Evolutionary conservation across 2,329 filamentous ascomycete genomes (phyloP), one percentile per base, ranked within the genome.

Genomic region (Diplodia sapinea): DNA sequence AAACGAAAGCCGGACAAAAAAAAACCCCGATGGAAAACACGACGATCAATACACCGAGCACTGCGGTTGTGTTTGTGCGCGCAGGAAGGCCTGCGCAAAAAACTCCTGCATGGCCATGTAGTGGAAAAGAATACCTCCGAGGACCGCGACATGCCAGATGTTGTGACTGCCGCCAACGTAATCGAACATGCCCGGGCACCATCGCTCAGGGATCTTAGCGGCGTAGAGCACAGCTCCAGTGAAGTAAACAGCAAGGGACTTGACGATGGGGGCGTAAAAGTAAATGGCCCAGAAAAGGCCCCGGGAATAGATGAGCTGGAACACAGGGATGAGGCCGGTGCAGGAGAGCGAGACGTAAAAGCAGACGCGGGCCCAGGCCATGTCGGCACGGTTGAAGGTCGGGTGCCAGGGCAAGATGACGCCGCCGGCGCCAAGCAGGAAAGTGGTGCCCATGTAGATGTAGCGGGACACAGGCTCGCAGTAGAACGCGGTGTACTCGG

Each of bases 401-500:
- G 95, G 95, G 79, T 97, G 92, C 95, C 95, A 99, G 1, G 95
- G 94, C 47, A 99, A 85, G 70, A 97, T 91, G 70, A 96, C 92
- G 67, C 95, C 95, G 49, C 89, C 91, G 67, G 96, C 81, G 57
- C 95, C 95, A 31, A 99, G 87, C 15, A 89, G 77, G 68, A 91
- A 90, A 2, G 95, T 98, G 61, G 91, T 83, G 51, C 86, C 79
- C 83, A 99, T 95, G 80, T 98, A 99, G 13, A 87, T 84, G 86
- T 91, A 95, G 66, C 94, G 90, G 72, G 91, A 94, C 56, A 91
- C 74, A 3, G 95, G 94, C 75, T 99, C 95, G 82, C 95, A 97
- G 83, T 99, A 99, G 80, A 99, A 99, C 29, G 94, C 95, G 0
- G 95, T 97, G 82, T 98, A 99, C 78, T 99, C 95, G 43, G 93